Conservation (phyloP, 106 monocot genomes). For the Triglochin maritima region DNA sequence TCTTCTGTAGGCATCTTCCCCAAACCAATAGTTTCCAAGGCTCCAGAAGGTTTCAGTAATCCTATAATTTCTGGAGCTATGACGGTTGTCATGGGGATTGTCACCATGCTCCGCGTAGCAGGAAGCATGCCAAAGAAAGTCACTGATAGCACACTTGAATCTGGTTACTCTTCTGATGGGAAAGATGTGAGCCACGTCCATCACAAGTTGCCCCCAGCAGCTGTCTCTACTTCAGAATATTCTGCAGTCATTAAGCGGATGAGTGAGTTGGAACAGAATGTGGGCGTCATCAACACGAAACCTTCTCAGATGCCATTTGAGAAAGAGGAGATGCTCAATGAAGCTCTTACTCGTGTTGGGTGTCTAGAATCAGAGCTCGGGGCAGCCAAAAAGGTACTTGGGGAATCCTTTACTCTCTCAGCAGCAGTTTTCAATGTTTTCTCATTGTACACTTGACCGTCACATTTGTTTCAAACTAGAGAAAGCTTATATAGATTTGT, state of each 20-base stretch:
- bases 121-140: constrained; percentile 15
- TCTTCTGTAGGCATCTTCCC: not conserved
- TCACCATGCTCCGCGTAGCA: constrained; percentile 9
- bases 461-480: not conserved
- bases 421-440: not conserved
- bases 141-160: not conserved
- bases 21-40: not conserved
- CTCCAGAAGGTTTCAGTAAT: constrained; percentile 14
- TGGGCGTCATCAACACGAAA: constrained; percentile 6
- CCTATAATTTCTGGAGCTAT: constrained; percentile 13
- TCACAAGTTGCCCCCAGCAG: not conserved
- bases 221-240: not conserved
- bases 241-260: constrained; percentile 8
- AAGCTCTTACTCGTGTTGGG: constrained; percentile 12
- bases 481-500: not conserved
- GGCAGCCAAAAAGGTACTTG: constrained; percentile 20
- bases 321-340: constrained; percentile 22
- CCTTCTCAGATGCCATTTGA: constrained; percentile 18
- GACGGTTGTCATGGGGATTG: constrained; percentile 11
- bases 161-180: not conserved
- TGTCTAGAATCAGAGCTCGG: constrained; percentile 12
- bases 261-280: constrained; percentile 22
- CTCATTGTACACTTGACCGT: not conserved
- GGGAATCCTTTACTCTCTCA: not conserved
- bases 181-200: not conserved